Evolutionary conservation across 2,329 filamentous ascomycete species (phyloP), one percentile per base, ranked within the genome.

Genomic region (Trichoderma cornu-damae): DNA sequence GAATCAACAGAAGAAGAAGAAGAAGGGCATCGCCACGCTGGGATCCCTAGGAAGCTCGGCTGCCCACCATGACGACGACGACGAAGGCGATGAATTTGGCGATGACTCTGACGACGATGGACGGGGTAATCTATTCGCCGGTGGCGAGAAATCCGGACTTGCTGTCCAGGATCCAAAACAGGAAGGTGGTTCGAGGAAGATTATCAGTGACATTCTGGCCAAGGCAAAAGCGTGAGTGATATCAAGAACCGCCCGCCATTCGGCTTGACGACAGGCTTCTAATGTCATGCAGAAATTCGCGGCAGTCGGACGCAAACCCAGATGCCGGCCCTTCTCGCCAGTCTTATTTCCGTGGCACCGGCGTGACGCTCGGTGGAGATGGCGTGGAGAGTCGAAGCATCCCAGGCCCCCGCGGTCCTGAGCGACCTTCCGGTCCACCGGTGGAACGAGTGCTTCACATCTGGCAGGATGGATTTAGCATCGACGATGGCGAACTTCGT

Each of bases 381-480:
- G 88, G 89, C 53, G 76, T 82, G 4, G 85, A 86, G 58, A 91
- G 87, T 64, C 82, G 84, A 59, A 75, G 77, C 22, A 82, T 94
- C 50, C 83, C 85, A 42, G 84, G 89, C 62, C 82, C 87, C 26
- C 71, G 61, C 0, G 70, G 70, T 3, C 60, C 65, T 62, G 18
- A 71, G 63, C 63, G 62, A 22, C 28, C 67, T 8, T 38, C 64
- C 14, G 61, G 68, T 1, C 75, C 79, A 32, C 79, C 81, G 4
- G 83, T 88, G 60, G 83, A 84, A 50, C 85, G 89, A 50, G 81
- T 84, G 9, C 78, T 95, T 53, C 89, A 93, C 66, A 79, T 94
- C 43, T 95, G 90, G 90, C 80, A 81, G 40, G 86, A 95, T 67
- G 90, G 90, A 12, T 93, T 94, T 74, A 93, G 88, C 62, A 85